Base-by-base conservation (phyloP, 1,284 basidiomycete genomes). In the Leucoagaricus sp. region DNA sequence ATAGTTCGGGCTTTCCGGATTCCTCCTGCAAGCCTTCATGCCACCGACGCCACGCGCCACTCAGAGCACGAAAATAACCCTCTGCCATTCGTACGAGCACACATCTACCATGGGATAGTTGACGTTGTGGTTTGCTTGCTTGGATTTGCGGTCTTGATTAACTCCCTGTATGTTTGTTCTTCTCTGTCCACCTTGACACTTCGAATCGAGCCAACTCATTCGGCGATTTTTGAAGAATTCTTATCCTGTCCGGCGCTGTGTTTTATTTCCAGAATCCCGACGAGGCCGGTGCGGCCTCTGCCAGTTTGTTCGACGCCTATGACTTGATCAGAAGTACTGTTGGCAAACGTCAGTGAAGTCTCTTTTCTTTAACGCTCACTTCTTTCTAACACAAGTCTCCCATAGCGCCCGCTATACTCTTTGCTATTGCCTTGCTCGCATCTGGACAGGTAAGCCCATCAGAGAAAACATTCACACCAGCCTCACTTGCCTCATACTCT, bases 81-180 rank as follows among this genome's bases (percentile, higher is more conserved):
- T 3, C 79, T 88, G 46, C 68, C 69, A 23, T 93, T 93, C 67
- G 82, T 94, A 17, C 77, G 75, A 40, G 80, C 88, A 1, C 94
- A 96, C 69, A 74, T 96, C 26, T 83, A 82, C 58, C 93, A 96
- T 65, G 87, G 87, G 1, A 85, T 87, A 55, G 77, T 86, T 28
- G 87, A 91, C 65, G 75, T 91, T 57, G 79, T 83, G 49, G 64
- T 77, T 36, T 86, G 80, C 65, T 73, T 96, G 34, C 75, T 95
- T 23, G 87, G 91, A 1, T 86, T 96, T 64, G 94, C 94, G 0
- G 86, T 96, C 12, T 77, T 91, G 19, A 95, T 96, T 72, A 97
- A 98, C 71, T 83, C 90, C 9, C 72, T 93, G 87, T 89, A 60
- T 53, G 80, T 68, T 10, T 41, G 23, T 51, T 55, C 49, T 21